phyloP scores from a whole-genome alignment of 768 basidiomycete genomes.

The Tylopilus balloui region DNA sequence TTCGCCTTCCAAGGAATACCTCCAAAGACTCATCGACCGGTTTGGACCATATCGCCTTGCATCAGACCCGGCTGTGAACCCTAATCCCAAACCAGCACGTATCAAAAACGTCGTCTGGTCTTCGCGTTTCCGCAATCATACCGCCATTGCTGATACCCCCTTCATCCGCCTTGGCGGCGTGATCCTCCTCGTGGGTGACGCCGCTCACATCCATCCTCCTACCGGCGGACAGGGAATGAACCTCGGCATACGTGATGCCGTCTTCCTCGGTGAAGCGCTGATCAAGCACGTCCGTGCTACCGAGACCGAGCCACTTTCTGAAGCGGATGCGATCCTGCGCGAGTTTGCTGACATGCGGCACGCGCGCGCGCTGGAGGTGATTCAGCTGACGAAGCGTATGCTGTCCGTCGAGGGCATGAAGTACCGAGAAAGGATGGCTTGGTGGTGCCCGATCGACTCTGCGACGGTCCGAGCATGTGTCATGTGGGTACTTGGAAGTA shows the following conservation, averaged over 20 bases:
- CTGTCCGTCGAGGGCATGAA: slow-evolving; percentile 21
- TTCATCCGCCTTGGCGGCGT: slow-evolving; percentile 29
- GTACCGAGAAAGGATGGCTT: slow-evolving; percentile 8
- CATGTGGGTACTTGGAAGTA: slow-evolving; percentile 16
- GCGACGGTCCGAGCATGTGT: slow-evolving; percentile 25
- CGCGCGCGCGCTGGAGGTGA: slow-evolving; percentile 38
- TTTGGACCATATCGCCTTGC: slow-evolving; percentile 33
- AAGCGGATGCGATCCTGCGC: slow-evolving; percentile 30
- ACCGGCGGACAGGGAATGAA: slow-evolving; percentile 57
- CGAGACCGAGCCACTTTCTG: slow-evolving; percentile 2
- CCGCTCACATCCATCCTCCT: slow-evolving; percentile 50
- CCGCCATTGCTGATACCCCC: slow-evolving; percentile 37
- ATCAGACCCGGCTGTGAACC: slow-evolving; percentile 34
- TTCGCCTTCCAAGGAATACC: slow-evolving; percentile 37
- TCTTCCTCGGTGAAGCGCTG: slow-evolving; percentile 42
- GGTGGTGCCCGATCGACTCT: slow-evolving; percentile 26
- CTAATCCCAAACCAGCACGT: slow-evolving; percentile 20
- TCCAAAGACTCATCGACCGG: slow-evolving; percentile 40
- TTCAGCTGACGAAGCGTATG: slow-evolving; percentile 37
- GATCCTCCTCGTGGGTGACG: slow-evolving; percentile 38
- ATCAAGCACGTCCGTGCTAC: slow-evolving; percentile 29
- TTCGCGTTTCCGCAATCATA: slow-evolving; percentile 41
- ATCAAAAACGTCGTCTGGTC: slow-evolving; percentile 41
- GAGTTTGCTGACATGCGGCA: slow-evolving; percentile 35
- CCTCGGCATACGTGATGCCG: slow-evolving; percentile 48